A percentile compares a stretch with the other conserved stretches of the same genome.
phyloP scores from a whole-genome alignment of 2,329 filamentous ascomycete species.

The Penicillium sp. region DNA sequence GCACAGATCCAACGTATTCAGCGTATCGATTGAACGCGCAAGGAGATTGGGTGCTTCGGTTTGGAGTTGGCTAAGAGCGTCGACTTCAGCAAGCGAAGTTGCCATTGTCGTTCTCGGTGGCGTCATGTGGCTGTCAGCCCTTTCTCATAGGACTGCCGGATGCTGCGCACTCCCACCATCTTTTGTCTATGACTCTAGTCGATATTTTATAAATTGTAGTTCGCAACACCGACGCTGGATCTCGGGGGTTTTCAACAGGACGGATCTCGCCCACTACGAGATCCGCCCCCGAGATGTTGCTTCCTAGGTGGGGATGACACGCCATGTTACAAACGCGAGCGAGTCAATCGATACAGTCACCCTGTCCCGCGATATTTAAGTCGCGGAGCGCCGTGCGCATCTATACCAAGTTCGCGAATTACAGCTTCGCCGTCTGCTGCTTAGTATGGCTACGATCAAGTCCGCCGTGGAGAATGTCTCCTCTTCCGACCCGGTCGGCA shows the following conservation, averaged over 20 bases:
- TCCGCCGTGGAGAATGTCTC: not conserved
- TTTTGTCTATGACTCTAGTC: not conserved
- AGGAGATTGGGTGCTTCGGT: not conserved
- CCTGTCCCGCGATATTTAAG: conserved; percentile 1
- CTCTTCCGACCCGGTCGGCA: not conserved
- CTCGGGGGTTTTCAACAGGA: not conserved
- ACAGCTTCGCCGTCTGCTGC: not conserved
- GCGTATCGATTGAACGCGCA: not conserved
- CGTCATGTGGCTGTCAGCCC: not conserved
- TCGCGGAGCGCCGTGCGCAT: not conserved
- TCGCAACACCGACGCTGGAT: not conserved
- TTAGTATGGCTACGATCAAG: not conserved
- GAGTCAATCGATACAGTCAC: not conserved
- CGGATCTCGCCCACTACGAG: conserved; percentile 2
- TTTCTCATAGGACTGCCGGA: not conserved
- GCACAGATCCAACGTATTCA: not conserved
- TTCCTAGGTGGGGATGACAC: not conserved
- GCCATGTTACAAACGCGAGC: not conserved
- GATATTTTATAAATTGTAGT: conserved; percentile 1
- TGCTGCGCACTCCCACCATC: not conserved
- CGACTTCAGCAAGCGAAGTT: not conserved
- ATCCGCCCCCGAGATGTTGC: not conserved
- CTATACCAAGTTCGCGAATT: not conserved
- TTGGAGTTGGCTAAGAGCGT: not conserved
- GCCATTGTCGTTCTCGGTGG: not conserved